Conservation (phyloP, 345 rosid species). For the Brassica rapa region DNA sequence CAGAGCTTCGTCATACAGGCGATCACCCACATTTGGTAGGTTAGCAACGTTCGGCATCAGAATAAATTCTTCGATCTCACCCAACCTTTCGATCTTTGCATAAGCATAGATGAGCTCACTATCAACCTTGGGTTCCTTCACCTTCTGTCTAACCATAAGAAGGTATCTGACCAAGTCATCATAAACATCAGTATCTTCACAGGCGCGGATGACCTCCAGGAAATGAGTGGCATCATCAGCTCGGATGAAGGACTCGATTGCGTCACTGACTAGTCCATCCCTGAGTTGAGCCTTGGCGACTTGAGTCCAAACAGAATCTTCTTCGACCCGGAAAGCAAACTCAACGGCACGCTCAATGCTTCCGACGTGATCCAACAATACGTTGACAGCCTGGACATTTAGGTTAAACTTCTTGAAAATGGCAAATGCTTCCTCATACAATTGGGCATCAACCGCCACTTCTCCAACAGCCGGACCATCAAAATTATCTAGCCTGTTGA, state of each 20-base stretch:
- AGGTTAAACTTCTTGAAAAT: slow-evolving; percentile 86
- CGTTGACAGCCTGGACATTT: slow-evolving; percentile 80
- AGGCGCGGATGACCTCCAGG: slow-evolving; percentile 71
- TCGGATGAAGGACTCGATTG: slow-evolving; percentile 94
- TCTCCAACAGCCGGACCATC: slow-evolving; percentile 99
- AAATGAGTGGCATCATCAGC: slow-evolving; percentile 86
- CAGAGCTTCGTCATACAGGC: slow-evolving; percentile 83
- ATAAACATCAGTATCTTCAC: slow-evolving; percentile 81
- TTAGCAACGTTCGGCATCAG: slow-evolving; percentile 99
- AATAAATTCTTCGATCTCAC: slow-evolving; percentile 94
- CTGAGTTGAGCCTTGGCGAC: slow-evolving; percentile 94
- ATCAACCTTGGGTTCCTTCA: slow-evolving; percentile 95
- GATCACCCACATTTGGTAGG: slow-evolving; percentile 96
- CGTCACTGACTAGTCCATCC: slow-evolving; percentile 95
- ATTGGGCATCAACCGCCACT: slow-evolving; percentile 92
- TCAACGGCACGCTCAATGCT: slow-evolving; percentile 93
- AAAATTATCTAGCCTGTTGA: slow-evolving; percentile 92
- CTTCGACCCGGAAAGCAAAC: slow-evolving; percentile 98
- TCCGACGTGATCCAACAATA: slow-evolving; percentile 64
- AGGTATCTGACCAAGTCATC: slow-evolving; percentile 96
- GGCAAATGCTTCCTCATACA: slow-evolving; percentile 87
- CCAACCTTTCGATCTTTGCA: slow-evolving; percentile 91
- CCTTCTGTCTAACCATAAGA: slow-evolving; percentile 96
- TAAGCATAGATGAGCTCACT: slow-evolving; percentile 96
- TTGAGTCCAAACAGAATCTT: slow-evolving; percentile 97